Percentiles rank a stretch among this genome's conserved stretches.
Evolutionary conservation across 1,139 yeast species (phyloP).

Genomic region (Yamadazyma dendronema): DNA sequence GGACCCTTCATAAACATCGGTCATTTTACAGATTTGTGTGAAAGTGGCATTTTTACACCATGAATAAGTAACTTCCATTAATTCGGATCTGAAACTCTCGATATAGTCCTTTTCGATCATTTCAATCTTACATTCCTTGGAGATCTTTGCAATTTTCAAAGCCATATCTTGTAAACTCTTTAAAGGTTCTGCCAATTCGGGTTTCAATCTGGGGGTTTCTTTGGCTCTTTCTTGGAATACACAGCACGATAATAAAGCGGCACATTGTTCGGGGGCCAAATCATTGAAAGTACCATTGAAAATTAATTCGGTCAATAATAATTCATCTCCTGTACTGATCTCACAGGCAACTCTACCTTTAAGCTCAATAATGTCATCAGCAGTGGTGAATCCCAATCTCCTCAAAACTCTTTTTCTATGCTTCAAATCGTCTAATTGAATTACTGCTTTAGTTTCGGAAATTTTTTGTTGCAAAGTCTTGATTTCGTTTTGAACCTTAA

Average conservation of each 20-base stretch:
- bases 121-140: constrained; percentile 86
- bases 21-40: constrained; percentile 96
- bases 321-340: constrained; percentile 91
- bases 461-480: constrained; percentile 63
- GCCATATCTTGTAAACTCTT: constrained; percentile 90
- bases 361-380: constrained; percentile 82
- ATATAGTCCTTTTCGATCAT: constrained; percentile 88
- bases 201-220: constrained; percentile 80
- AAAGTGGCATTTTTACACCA: constrained; percentile 98
- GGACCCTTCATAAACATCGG: constrained; percentile 97
- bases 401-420: constrained; percentile 90
- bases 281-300: constrained; percentile 95
- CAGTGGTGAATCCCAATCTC: constrained; percentile 76
- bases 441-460: constrained; percentile 81
- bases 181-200: constrained; percentile 87
- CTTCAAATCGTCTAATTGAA: constrained; percentile 90
- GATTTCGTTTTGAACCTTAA: constrained; percentile 59
- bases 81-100: constrained; percentile 83
- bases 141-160: constrained; percentile 79
- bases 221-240: constrained; percentile 96
- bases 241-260: constrained; percentile 87
- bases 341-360: constrained; percentile 97
- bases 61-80: constrained; percentile 94
- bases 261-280: constrained; percentile 83
- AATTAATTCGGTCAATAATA: constrained; percentile 82